These are phyloP conservation scores for Polytrichum commune DNA, from an alignment of 225 moss, liverwort and hornwort genomes.

Conservation along the genomic window DNA sequence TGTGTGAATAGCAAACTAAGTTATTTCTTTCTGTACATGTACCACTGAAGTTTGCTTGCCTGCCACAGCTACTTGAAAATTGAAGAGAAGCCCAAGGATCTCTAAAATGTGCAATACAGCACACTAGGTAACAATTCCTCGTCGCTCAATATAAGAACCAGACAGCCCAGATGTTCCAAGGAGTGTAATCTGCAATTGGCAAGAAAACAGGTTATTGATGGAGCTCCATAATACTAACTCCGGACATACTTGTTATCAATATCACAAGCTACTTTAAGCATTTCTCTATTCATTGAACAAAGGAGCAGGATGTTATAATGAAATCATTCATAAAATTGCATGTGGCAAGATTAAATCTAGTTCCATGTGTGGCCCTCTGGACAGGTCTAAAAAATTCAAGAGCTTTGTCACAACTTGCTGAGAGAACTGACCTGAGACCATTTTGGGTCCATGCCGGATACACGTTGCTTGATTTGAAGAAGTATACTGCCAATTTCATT, in stretches of 20 bases:
- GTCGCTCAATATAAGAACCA: slow-evolving; percentile 89
- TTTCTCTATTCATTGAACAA: no score
- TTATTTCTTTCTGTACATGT: slow-evolving; percentile 39
- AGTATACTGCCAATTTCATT: slow-evolving; percentile 77
- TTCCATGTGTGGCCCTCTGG: background rate
- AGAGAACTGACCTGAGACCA: slow-evolving; percentile 65
- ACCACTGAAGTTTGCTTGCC: slow-evolving; percentile 5
- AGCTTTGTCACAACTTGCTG: background rate
- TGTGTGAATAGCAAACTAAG: slow-evolving; percentile 17
- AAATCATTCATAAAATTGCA: background rate
- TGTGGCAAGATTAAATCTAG: background rate
- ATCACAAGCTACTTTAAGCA: no score
- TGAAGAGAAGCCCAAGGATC: background rate
- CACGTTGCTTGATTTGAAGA: slow-evolving; percentile 87
- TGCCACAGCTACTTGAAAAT: slow-evolving; percentile 5
- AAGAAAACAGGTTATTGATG: background rate
- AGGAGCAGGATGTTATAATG: no score
- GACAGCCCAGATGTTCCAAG: slow-evolving; percentile 89
- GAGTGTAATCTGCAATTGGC: slow-evolving; percentile 63
- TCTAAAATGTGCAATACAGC: background rate
- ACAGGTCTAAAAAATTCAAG: background rate
- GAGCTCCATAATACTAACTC: no score
- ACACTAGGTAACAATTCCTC: slow-evolving; percentile 31
- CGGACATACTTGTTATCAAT: no score
- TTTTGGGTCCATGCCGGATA: slow-evolving; percentile 78